Base-by-base conservation (phyloP, 345 rosid genomes). In the Clarkia xantiana region DNA sequence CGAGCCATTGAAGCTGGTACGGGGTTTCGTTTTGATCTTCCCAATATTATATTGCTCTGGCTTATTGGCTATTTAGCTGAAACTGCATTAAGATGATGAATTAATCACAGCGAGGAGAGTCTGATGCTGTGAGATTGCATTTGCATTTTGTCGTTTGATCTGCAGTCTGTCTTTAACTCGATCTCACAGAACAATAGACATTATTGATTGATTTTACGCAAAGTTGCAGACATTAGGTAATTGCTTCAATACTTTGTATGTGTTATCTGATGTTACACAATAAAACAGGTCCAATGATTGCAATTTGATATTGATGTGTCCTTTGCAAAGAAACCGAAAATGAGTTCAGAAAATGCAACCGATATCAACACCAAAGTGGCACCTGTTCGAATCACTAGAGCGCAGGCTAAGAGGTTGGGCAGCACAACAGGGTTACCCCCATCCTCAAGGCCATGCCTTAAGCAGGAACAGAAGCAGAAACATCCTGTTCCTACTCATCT, bases 341-440 rank as follows among this genome's bases (percentile, higher is more conserved):
- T 81, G 89, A 75, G 73, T 57, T 78, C 77, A 60, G 86, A 79
- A 62, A 81, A 78, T 41, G 41, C 45, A 55, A 59, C 53, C 40
- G 51, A 67, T 47, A 64, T 69, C 54, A 60, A 67, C 62, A 68
- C 40, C 56, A 71, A 66, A 56, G 75, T 58, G 40, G 59, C 60
- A 51, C 23, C 63, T 36, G 61, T 58, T 40, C 65, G 89, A 43
- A 63, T 81, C 39, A 91, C 98, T 9, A 70, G 98, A 56, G 76
- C 94, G 53, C 74, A 75, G 49, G 79, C 93, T 60, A 81, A 75
- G 53, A 80, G 80, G 11, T 51, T 71, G 70, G 88, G 75, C 54
- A 45, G 49, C 17, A 66, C 77, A 2, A 71, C 70, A 45, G 74
- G 77, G 41, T 18, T 60, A 25, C 63, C 57, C 62, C 77, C 71